A percentile compares a stretch with the other conserved stretches of the same genome.
Evolutionary conservation across 768 basidiomycete species (phyloP).

Genomic region (Boletus rufocinnamomeus): DNA sequence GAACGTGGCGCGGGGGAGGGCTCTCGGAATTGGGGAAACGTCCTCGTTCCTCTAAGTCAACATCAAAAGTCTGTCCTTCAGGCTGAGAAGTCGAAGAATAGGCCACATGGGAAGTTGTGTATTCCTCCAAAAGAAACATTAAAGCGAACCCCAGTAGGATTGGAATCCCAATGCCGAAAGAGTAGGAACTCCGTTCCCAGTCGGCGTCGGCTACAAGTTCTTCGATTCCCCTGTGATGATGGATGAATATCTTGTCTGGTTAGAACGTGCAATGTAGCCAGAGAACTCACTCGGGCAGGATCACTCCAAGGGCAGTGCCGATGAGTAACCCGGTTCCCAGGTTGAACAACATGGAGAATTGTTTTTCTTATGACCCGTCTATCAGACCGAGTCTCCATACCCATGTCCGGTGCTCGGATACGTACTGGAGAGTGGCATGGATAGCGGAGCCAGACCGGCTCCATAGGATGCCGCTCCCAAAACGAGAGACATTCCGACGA

Average conservation of each 20-base stretch:
- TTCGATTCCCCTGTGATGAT: constrained; percentile 81
- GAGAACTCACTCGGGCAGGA: constrained; percentile 84
- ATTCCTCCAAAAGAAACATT: constrained; percentile 67
- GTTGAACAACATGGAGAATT: constrained; percentile 49
- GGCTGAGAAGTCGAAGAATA: constrained; percentile 16
- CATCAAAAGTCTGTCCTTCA: constrained; percentile 48
- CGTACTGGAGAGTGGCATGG: constrained; percentile 67
- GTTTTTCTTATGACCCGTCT: constrained; percentile 45
- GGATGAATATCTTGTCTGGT: too few relatives aligned
- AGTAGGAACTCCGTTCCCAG: constrained; percentile 42
- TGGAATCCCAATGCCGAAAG: constrained; percentile 59
- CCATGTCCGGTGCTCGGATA: constrained; percentile 11
- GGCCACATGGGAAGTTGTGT: constrained; percentile 48
- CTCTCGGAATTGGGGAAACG: constrained; percentile 28
- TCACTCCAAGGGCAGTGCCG: constrained; percentile 87
- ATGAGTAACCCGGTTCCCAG: constrained; percentile 84
- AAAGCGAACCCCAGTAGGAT: constrained; percentile 60
- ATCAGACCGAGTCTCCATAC: constrained; percentile 2
- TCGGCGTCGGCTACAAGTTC: constrained; percentile 44
- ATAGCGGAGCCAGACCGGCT: constrained; percentile 75
- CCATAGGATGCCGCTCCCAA: constrained; percentile 66
- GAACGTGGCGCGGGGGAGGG: constrained; percentile 3
- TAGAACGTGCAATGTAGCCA: neutral
- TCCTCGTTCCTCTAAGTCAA: constrained; percentile 62
- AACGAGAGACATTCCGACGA: constrained; percentile 52